phyloP scores from a whole-genome alignment of 331 rosid species.

The Quercus tomentella region DNA sequence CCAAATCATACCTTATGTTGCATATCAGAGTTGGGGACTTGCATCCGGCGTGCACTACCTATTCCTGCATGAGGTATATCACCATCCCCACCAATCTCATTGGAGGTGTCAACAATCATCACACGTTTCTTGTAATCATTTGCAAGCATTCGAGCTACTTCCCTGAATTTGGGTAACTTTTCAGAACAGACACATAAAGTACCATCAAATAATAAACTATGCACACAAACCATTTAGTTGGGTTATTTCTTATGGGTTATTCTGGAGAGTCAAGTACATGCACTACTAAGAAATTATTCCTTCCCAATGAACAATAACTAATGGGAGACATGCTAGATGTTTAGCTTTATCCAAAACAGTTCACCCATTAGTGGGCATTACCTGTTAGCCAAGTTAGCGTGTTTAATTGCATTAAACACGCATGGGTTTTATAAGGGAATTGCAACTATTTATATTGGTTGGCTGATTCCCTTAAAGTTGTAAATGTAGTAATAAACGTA shows the following conservation, averaged over 20 bases:
- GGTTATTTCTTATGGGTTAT: background rate
- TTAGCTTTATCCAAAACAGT: too few species aligned
- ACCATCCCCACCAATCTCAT: conserved; percentile 99
- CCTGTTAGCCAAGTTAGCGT: too few species aligned
- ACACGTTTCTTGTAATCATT: conserved; percentile 90
- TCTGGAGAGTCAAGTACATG: background rate
- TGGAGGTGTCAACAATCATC: conserved; percentile 98
- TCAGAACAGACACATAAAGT: background rate
- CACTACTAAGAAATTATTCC: background rate
- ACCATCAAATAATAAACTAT: background rate
- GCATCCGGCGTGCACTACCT: conserved; percentile 96
- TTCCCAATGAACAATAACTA: background rate
- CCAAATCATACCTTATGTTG: conserved; percentile 73
- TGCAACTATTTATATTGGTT: too few species aligned
- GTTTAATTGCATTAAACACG: too few species aligned
- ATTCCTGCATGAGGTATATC: conserved; percentile 97
- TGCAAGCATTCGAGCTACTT: conserved; percentile 90
- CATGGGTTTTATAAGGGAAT: too few species aligned
- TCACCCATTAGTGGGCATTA: too few species aligned
- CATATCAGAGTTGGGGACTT: conserved; percentile 80
- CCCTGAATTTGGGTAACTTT: conserved; percentile 41
- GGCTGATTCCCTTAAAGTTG: too few species aligned
- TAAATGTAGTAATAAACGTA: too few species aligned
- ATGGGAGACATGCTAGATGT: too few species aligned
- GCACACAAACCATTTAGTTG: background rate